These are phyloP conservation scores for Auriscalpium vulgare DNA, from an alignment of 768 basidiomycete species.

Conservation along the genomic window DNA sequence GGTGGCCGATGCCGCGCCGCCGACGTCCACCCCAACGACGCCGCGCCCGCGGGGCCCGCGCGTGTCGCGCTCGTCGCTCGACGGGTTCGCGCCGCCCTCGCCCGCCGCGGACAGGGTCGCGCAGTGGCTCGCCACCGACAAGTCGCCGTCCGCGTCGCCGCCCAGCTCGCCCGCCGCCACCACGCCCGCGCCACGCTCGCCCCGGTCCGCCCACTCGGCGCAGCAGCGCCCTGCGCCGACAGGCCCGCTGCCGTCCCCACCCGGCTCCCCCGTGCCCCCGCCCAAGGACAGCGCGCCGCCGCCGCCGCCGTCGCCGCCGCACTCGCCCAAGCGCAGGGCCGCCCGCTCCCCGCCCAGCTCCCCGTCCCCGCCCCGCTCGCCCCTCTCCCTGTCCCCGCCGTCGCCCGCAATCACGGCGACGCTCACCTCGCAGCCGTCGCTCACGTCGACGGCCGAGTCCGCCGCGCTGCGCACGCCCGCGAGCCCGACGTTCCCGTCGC, in stretches of 20 bases:
- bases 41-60: too few species aligned
- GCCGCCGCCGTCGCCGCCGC: background rate
- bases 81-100: too few species aligned
- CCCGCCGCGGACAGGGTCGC: background rate
- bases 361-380: background rate
- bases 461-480: background rate
- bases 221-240: background rate
- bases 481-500: constrained; percentile 6
- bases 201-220: background rate
- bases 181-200: background rate
- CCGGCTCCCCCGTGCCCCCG: background rate
- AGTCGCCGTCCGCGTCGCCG: background rate
- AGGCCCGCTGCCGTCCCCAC: background rate
- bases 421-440: background rate
- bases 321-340: background rate
- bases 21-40: too few species aligned
- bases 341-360: background rate
- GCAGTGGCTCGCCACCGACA: background rate
- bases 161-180: background rate
- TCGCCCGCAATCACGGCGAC: too few species aligned
- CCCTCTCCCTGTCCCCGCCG: background rate
- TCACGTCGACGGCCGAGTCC: background rate
- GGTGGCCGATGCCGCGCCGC: too few species aligned
- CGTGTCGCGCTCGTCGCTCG: too few species aligned
- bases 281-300: background rate